phyloP scores from a whole-genome alignment of 2,329 filamentous ascomycete genomes.

The Cephalotrichum gorgonifer region DNA sequence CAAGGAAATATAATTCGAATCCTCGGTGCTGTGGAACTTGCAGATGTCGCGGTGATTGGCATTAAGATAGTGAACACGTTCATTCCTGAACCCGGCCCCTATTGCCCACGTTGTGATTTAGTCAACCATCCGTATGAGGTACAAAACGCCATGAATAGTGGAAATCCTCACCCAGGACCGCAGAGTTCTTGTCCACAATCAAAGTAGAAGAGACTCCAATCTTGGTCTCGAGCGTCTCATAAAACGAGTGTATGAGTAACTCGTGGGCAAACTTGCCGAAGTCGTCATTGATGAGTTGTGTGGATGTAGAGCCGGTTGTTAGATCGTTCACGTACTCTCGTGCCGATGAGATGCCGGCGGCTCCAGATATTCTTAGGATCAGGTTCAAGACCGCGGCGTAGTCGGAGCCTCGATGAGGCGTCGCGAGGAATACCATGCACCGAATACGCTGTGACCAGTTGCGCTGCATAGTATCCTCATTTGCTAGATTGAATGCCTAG shows the following conservation, averaged over 20 bases:
- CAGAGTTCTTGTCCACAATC: constrained; percentile 21
- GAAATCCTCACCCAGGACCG: constrained; percentile 16
- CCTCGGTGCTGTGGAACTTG: constrained; percentile 17
- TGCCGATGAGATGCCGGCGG: neutral
- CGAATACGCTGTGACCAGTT: constrained; percentile 12
- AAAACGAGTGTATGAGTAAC: constrained; percentile 21
- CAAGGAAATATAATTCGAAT: constrained; percentile 16
- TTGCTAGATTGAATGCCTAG: constrained; percentile 13
- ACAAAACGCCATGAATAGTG: neutral
- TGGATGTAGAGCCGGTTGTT: constrained; percentile 11
- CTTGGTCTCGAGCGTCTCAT: constrained; percentile 18
- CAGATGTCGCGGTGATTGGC: constrained; percentile 20
- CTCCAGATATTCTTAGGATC: constrained; percentile 12
- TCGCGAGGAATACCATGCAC: constrained; percentile 22
- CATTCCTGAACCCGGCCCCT: constrained; percentile 12
- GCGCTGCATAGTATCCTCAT: constrained; percentile 7
- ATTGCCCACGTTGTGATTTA: neutral
- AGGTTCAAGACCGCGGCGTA: constrained; percentile 16
- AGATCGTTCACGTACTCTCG: constrained; percentile 16
- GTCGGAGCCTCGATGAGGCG: constrained; percentile 22
- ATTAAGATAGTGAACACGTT: constrained; percentile 14
- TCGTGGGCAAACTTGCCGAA: constrained; percentile 16
- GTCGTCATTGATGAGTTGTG: constrained; percentile 20
- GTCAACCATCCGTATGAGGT: neutral
- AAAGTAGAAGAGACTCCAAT: constrained; percentile 12